These are phyloP conservation scores for Protomyces macrosporus DNA, from an alignment of 1,139 yeast species.

Conservation along the genomic window DNA sequence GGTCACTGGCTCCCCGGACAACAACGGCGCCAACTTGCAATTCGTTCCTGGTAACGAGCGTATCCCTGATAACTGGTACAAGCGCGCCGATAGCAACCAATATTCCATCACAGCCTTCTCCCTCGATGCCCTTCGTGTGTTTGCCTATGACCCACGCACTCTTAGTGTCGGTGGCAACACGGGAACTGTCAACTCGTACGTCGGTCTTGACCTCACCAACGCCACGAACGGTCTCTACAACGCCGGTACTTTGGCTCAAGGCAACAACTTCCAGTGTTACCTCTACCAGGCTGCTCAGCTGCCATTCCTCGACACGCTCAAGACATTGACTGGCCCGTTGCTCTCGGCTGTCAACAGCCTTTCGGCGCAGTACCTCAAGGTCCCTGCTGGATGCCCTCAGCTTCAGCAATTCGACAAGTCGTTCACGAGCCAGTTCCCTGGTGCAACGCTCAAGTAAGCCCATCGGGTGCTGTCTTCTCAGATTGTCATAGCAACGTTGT, in stretches of 20 bases:
- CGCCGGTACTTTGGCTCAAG: neutral
- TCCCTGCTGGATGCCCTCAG: neutral
- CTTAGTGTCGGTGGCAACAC: neutral
- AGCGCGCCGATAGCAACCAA: neutral
- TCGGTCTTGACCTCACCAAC: neutral
- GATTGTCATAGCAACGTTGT: too few relatives aligned
- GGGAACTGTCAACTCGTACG: neutral
- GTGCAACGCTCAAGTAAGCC: neutral
- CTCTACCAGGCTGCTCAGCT: neutral
- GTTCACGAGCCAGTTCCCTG: neutral
- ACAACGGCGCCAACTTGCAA: neutral
- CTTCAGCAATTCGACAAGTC: neutral
- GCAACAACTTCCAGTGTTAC: neutral
- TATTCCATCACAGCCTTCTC: neutral
- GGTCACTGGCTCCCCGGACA: neutral
- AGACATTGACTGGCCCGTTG: neutral
- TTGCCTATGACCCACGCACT: neutral
- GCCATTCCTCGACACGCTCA: neutral
- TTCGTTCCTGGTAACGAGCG: neutral
- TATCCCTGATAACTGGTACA: neutral
- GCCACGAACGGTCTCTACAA: neutral
- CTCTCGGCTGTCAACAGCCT: neutral
- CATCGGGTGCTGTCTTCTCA: too few relatives aligned
- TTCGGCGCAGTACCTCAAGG: neutral
- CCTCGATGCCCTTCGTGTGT: neutral